Conservation (phyloP, 306 rosid genomes). For the Hippophae tibetana region DNA sequence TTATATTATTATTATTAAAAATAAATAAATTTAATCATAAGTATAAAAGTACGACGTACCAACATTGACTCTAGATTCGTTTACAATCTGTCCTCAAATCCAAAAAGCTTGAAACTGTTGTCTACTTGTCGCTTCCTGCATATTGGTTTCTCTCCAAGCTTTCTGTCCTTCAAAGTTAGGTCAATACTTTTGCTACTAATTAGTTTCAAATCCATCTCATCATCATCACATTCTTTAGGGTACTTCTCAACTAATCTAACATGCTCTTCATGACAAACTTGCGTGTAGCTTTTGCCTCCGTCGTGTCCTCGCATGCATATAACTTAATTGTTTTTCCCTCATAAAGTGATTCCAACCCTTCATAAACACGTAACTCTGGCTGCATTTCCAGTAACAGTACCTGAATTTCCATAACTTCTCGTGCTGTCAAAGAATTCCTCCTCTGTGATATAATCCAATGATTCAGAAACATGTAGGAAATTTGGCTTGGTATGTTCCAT, state of each 20-base stretch:
- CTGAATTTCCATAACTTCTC: slow-evolving; percentile 52
- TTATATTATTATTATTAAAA: no score
- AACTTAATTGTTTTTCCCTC: slow-evolving; percentile 40
- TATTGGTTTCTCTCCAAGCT: no score
- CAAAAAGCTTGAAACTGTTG: slow-evolving; percentile 23
- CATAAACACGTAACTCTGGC: slow-evolving; percentile 58
- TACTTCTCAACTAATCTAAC: slow-evolving; percentile 3
- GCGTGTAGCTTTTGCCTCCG: neutral
- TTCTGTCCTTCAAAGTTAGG: neutral
- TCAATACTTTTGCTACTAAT: neutral
- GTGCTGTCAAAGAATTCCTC: slow-evolving; percentile 37
- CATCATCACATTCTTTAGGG: neutral
- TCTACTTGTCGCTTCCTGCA: neutral
- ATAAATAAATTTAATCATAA: no score
- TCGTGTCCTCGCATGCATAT: slow-evolving; percentile 27
- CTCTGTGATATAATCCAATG: slow-evolving; percentile 17
- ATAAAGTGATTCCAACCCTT: slow-evolving; percentile 65
- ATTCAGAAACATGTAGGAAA: slow-evolving; percentile 18
- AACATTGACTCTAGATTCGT: no score
- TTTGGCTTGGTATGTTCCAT: slow-evolving; percentile 23
- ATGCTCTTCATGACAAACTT: slow-evolving; percentile 13
- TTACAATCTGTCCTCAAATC: slow-evolving; percentile 20
- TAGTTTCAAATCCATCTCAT: no score
- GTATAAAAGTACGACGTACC: no score
- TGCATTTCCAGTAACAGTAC: slow-evolving; percentile 67